Evolutionary conservation across 2,329 filamentous ascomycete species (phyloP), one percentile per base, ranked within the genome.

Genomic region (Stagonosporopsis cucurbitacearum): DNA sequence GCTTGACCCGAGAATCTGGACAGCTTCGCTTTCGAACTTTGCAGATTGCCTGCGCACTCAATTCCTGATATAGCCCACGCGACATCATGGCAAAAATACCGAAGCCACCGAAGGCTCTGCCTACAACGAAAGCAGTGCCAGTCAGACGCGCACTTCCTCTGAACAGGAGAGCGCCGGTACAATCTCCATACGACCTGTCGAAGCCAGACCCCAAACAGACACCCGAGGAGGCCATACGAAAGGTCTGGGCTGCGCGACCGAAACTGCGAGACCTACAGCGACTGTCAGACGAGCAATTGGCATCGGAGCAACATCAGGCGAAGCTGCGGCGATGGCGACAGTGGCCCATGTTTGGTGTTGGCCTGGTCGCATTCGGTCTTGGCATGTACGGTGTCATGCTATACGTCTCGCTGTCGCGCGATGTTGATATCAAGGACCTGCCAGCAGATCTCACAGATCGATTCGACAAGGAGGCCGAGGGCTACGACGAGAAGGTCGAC

Each of bases 401-500:
- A 19, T 75, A 71, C 59, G 57, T 61, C 50, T 77, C 65, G 61
- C 66, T 66, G 61, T 71, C 57, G 46, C 59, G 59, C 19, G 50
- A 62, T 2, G 59, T 58, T n/a, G 60, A 68, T 6, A 13, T 60
- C 48, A 64, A 64, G 33, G 60, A 70, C 19, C 55, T 77, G 2
- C 73, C 75, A 8, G 60, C 65, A 37, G 79, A 82, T 60, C 74
- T 81, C 22, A 75, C 77, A 1, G 75, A 73, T 44, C 74, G 79
- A 19, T 82, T 81, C 59, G 78, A 82, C 60, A 73, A 72, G 58
- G 71, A 72, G 32, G 80, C 80, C 1, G 71, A 75, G 26, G 70
- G 66, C 35, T 82, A 80, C 62, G 80, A 82, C 58, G 73, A 76
- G 63, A 78, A 81, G 48, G 79, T 82, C 32, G 75, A 75, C 50